These are phyloP conservation scores for Sphagnurus paluster DNA, from an alignment of 1,284 basidiomycete genomes.

Conservation along the genomic window DNA sequence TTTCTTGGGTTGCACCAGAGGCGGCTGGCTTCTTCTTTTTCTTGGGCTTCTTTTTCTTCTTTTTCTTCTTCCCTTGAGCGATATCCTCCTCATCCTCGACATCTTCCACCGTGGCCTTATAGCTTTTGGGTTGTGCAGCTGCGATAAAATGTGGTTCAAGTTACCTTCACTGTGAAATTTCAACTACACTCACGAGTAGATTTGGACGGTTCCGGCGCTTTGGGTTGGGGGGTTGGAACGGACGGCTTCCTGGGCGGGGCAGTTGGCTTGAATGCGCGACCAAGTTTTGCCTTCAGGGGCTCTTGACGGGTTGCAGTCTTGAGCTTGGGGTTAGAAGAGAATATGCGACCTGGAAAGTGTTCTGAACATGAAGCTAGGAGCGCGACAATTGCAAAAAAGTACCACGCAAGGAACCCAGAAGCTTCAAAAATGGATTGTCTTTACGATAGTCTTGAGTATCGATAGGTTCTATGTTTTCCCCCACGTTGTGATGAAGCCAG, in stretches of 20 bases:
- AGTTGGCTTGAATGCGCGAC: conserved; percentile 3
- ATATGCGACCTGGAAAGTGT: conserved; percentile 59
- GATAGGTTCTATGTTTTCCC: conserved; percentile 41
- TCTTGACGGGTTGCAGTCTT: conserved; percentile 32
- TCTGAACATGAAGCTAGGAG: not conserved
- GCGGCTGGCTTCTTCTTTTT: conserved; percentile 61
- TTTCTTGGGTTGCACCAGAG: conserved; percentile 21
- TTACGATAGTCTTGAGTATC: conserved; percentile 48
- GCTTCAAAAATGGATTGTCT: conserved; percentile 72
- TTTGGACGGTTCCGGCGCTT: conserved; percentile 4
- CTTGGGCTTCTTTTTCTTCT: conserved; percentile 72
- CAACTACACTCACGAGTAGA: not conserved
- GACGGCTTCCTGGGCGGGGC: not conserved
- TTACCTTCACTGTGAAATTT: not conserved
- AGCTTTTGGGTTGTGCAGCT: conserved; percentile 30
- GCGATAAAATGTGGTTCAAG: not conserved
- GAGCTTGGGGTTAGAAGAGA: conserved; percentile 62
- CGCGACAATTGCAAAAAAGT: conserved; percentile 11
- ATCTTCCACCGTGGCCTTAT: conserved; percentile 62
- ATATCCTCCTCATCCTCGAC: conserved; percentile 63
- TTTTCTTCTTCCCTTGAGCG: conserved; percentile 47
- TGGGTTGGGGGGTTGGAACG: not conserved
- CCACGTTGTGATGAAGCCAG: conserved; percentile 46
- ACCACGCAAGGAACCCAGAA: conserved; percentile 73
- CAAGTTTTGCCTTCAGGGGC: conserved; percentile 17